A percentile compares a stretch with the other conserved stretches of the same genome.
phyloP scores from a whole-genome alignment of 192 early-diverging fungal genomes.

The Coemansia sp. region DNA sequence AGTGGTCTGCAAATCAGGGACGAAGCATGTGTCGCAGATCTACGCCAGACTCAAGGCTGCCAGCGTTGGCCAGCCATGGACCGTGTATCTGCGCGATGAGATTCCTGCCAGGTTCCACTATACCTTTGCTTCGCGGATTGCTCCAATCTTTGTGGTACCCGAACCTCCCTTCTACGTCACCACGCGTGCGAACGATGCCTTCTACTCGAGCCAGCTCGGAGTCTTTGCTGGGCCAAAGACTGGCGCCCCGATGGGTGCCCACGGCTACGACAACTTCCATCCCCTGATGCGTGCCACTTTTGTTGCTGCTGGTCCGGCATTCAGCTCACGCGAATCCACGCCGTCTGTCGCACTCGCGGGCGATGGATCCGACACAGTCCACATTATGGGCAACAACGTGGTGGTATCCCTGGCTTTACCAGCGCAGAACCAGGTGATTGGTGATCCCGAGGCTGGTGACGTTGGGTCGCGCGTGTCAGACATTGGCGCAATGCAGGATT shows the following conservation, averaged over 20 bases:
- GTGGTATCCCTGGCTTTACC: background rate
- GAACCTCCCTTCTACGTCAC: constrained; percentile 66
- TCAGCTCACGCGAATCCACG: constrained; percentile 29
- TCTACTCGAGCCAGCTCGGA: background rate
- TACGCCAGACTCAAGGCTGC: constrained; percentile 57
- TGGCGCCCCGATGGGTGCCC: constrained; percentile 58
- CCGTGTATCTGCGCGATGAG: constrained; percentile 71
- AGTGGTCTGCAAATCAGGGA: constrained; percentile 62
- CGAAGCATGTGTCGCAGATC: constrained; percentile 47
- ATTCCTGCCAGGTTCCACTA: constrained; percentile 78
- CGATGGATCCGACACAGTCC: constrained; percentile 8
- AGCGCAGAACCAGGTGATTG: constrained; percentile 9
- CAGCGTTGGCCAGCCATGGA: constrained; percentile 55
- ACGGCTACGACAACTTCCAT: constrained; percentile 81
- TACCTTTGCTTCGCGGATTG: constrained; percentile 62
- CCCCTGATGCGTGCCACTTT: constrained; percentile 85
- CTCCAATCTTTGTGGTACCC: constrained; percentile 72
- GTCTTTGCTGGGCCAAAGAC: background rate
- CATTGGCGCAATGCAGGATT: constrained; percentile 45
- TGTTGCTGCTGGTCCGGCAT: constrained; percentile 73
- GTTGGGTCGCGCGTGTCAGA: constrained; percentile 34
- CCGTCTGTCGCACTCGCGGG: background rate
- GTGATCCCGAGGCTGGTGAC: background rate
- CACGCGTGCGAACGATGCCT: constrained; percentile 18
- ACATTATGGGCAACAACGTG: background rate